Evolutionary conservation across 2,329 filamentous ascomycete genomes (phyloP).

Genomic region (Fusarium sp.): DNA sequence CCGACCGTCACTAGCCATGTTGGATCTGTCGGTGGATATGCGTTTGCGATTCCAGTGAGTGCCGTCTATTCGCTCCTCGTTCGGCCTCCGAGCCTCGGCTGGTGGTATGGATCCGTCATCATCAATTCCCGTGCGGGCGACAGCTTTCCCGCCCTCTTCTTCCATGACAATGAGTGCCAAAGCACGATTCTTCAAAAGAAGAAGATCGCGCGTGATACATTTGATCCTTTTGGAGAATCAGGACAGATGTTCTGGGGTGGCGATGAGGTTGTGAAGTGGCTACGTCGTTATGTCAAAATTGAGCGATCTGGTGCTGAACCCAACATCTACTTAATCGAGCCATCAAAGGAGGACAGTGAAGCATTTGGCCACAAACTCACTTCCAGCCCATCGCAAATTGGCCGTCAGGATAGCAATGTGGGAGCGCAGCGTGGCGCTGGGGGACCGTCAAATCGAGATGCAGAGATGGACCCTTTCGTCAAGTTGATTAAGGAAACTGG

Average conservation of each 20-base stretch:
- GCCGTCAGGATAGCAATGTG: conserved; percentile 46
- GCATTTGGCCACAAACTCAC: conserved; percentile 77
- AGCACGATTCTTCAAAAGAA: conserved; percentile 95
- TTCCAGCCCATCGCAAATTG: conserved; percentile 42
- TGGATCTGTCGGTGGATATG: conserved; percentile 78
- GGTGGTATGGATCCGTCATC: conserved; percentile 97
- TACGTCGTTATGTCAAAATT: conserved; percentile 83
- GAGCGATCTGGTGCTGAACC: conserved; percentile 87
- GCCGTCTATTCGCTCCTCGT: conserved; percentile 92
- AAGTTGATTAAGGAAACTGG: conserved; percentile 94
- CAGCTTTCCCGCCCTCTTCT: conserved; percentile 94
- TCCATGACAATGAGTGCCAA: conserved; percentile 96
- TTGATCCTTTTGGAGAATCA: conserved; percentile 87
- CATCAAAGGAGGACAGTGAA: conserved; percentile 81
- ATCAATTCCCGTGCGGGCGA: conserved; percentile 92
- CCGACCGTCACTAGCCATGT: conserved; percentile 83
- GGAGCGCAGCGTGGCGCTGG: conserved; percentile 45
- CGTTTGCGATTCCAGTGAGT: conserved; percentile 89
- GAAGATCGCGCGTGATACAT: conserved; percentile 81
- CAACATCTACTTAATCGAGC: conserved; percentile 91
- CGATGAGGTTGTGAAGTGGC: conserved; percentile 92
- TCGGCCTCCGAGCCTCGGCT: conserved; percentile 90
- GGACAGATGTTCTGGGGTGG: conserved; percentile 97
- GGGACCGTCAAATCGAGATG: conserved; percentile 63
- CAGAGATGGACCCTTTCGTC: conserved; percentile 88